phyloP scores from a whole-genome alignment of 495 filamentous ascomycete species.

The Thermothielavioides terrestris region DNA sequence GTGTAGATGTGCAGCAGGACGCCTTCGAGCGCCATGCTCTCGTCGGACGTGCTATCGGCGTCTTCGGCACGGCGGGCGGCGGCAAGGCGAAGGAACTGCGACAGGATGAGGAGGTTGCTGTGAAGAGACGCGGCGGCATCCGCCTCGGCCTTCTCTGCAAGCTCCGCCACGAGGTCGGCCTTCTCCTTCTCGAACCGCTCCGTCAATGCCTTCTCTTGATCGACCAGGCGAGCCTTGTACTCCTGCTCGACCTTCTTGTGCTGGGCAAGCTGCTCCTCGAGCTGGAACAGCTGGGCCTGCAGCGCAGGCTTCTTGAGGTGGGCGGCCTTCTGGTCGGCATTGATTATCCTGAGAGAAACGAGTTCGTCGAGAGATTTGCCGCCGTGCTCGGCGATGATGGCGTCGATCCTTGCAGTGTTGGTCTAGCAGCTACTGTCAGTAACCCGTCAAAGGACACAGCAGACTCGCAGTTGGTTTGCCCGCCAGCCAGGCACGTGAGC shows the following conservation, averaged over 20 bases:
- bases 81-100: conserved; percentile 72
- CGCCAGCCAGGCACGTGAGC: background rate
- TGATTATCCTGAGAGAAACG: conserved; percentile 74
- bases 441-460: too few relatives aligned
- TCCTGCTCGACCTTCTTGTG: conserved; percentile 77
- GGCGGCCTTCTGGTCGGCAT: conserved; percentile 83
- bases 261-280: conserved; percentile 75
- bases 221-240: conserved; percentile 59
- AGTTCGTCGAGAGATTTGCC: conserved; percentile 75
- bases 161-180: conserved; percentile 48
- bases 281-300: conserved; percentile 60
- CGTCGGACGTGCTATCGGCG: conserved; percentile 52
- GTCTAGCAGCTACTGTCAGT: conserved; percentile 44
- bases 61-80: conserved; percentile 60
- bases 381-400: conserved; percentile 67
- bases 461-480: too few relatives aligned
- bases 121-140: conserved; percentile 45
- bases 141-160: conserved; percentile 48
- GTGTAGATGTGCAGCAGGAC: conserved; percentile 82
- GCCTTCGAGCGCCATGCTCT: conserved; percentile 82
- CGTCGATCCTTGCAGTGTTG: conserved; percentile 68
- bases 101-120: conserved; percentile 54
- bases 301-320: conserved; percentile 82
- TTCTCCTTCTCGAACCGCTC: conserved; percentile 66
- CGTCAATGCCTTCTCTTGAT: conserved; percentile 58